phyloP scores from a whole-genome alignment of 2,329 filamentous ascomycete species.

The Diaporthe citrichinensis region DNA sequence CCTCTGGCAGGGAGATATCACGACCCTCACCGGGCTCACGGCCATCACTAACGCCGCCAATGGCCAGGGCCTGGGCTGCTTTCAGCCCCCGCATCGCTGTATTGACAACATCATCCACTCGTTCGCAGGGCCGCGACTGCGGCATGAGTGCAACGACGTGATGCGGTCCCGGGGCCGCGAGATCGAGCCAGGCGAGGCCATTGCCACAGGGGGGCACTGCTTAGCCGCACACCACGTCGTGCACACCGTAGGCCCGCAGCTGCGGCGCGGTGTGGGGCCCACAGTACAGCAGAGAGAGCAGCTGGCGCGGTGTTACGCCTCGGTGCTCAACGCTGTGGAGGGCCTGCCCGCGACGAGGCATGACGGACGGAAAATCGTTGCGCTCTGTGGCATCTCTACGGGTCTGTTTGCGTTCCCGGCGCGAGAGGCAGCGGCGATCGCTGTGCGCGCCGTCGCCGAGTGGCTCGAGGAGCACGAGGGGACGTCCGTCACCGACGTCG shows the following conservation, averaged over 20 bases:
- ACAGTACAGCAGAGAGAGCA: slow-evolving; percentile 42
- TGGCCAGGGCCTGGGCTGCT: slow-evolving; percentile 52
- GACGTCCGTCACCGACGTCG: slow-evolving; percentile 47
- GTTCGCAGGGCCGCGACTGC: slow-evolving; percentile 49
- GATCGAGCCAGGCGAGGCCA: slow-evolving; percentile 47
- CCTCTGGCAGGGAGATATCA: slow-evolving; percentile 45
- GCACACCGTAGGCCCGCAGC: slow-evolving; percentile 53
- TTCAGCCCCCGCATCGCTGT: slow-evolving; percentile 51
- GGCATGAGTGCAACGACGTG: slow-evolving; percentile 48
- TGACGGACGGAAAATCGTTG: slow-evolving; percentile 48
- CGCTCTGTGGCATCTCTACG: slow-evolving; percentile 53
- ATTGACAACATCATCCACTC: slow-evolving; percentile 55
- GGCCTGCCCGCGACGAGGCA: slow-evolving; percentile 41
- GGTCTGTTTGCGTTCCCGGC: slow-evolving; percentile 53
- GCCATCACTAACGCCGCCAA: slow-evolving; percentile 55
- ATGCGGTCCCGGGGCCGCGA: slow-evolving; percentile 46
- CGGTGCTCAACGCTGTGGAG: slow-evolving; percentile 49
- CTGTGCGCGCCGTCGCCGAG: slow-evolving; percentile 46
- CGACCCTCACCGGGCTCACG: slow-evolving; percentile 48
- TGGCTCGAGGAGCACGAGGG: slow-evolving; percentile 49
- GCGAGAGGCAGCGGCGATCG: slow-evolving; percentile 48
- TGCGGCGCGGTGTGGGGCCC: slow-evolving; percentile 45
- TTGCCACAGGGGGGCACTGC: slow-evolving; percentile 48
- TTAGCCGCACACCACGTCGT: slow-evolving; percentile 49
- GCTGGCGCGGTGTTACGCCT: slow-evolving; percentile 49